phyloP scores from a whole-genome alignment of 192 early-diverging fungal species.

The Coemansia brasiliensis region DNA sequence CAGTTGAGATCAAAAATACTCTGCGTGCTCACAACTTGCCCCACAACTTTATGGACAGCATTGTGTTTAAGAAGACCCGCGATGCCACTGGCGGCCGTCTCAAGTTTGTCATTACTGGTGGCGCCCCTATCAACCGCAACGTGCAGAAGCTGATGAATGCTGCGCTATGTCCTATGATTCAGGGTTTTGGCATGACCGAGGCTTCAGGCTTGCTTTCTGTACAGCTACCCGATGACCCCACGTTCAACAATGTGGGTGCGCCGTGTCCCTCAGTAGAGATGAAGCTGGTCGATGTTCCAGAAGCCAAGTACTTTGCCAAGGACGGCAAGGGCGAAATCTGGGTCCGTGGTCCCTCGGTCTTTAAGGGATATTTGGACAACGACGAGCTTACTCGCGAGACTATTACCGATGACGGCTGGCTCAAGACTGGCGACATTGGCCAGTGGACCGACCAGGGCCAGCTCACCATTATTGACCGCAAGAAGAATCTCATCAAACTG shows the following conservation, averaged over 20 bases:
- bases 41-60: conserved; percentile 66
- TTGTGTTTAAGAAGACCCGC: conserved; percentile 86
- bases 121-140: conserved; percentile 84
- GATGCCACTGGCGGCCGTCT: conserved; percentile 87
- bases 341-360: conserved; percentile 78
- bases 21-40: conserved; percentile 63
- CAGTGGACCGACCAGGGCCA: conserved; percentile 82
- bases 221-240: conserved; percentile 61
- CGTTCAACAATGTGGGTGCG: conserved; percentile 69
- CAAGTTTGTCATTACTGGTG: conserved; percentile 79
- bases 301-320: conserved; percentile 67
- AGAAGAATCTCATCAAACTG: conserved; percentile 95
- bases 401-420: conserved; percentile 82
- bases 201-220: conserved; percentile 71
- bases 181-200: conserved; percentile 88
- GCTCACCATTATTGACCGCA: conserved; percentile 88
- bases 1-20: conserved; percentile 69
- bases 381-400: conserved; percentile 72
- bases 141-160: conserved; percentile 85
- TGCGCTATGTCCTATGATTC: conserved; percentile 75
- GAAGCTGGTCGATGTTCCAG: conserved; percentile 79
- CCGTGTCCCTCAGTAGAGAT: conserved; percentile 77
- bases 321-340: conserved; percentile 82
- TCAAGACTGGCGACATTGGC: conserved; percentile 90
- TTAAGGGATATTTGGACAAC: conserved; percentile 84